Evolutionary conservation across 2,329 filamentous ascomycete genomes (phyloP).

Genomic region (Diplodia corticola): DNA sequence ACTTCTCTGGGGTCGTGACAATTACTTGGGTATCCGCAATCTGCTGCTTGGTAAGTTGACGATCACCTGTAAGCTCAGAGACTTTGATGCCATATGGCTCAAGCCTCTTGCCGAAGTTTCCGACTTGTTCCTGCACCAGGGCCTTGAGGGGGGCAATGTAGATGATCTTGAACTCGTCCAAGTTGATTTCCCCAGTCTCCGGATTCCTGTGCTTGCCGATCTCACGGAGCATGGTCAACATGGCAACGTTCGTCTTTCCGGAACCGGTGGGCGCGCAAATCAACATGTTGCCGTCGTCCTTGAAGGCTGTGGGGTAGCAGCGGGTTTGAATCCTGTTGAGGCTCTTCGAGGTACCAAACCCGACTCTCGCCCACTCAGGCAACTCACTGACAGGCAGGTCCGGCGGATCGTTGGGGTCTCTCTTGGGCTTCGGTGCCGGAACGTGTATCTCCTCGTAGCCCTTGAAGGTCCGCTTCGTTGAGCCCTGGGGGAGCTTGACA

Average conservation of each 20-base stretch:
- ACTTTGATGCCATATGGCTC: conserved; percentile 90
- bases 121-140: conserved; percentile 94
- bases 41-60: conserved; percentile 97
- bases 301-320: conserved; percentile 87
- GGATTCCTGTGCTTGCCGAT: conserved; percentile 93
- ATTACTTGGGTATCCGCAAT: conserved; percentile 98
- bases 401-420: conserved; percentile 71
- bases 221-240: conserved; percentile 93
- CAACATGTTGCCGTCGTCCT: conserved; percentile 95
- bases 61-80: conserved; percentile 94
- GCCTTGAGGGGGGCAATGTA: conserved; percentile 97
- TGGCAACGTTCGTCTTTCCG: conserved; percentile 97
- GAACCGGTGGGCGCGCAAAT: conserved; percentile 96
- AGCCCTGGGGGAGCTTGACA: conserved; percentile 89
- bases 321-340: conserved; percentile 95
- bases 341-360: conserved; percentile 82
- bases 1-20: conserved; percentile 97
- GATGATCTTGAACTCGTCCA: conserved; percentile 97
- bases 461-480: conserved; percentile 93
- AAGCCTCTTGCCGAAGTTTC: conserved; percentile 90
- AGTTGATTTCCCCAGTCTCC: conserved; percentile 86
- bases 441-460: conserved; percentile 99
- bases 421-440: conserved; percentile 84
- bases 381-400: conserved; percentile 83
- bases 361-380: conserved; percentile 85